Evolutionary conservation across 1,284 basidiomycete species (phyloP).

Genomic region (Trichosporon sp.): DNA sequence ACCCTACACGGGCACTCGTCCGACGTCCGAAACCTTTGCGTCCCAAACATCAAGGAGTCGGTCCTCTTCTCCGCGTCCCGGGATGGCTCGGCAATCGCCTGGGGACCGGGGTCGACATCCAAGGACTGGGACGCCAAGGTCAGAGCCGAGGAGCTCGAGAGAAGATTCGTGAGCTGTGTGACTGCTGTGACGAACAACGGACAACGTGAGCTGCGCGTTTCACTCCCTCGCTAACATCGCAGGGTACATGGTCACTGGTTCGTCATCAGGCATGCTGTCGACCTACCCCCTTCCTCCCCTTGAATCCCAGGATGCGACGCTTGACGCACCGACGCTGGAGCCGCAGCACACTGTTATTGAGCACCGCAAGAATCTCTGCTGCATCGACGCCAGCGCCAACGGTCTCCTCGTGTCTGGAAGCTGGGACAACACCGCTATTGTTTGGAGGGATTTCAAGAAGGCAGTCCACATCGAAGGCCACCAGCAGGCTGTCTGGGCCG

Average conservation of each 20-base stretch:
- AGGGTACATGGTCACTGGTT: slow-evolving; percentile 83
- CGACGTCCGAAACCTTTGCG: slow-evolving; percentile 49
- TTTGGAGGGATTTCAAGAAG: slow-evolving; percentile 83
- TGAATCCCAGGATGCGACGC: slow-evolving; percentile 48
- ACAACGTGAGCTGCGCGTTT: slow-evolving; percentile 42
- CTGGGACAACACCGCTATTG: slow-evolving; percentile 95
- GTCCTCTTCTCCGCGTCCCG: slow-evolving; percentile 80
- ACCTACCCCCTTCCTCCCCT: slow-evolving; percentile 61
- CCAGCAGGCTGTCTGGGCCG: slow-evolving; percentile 91
- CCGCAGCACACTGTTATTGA: slow-evolving; percentile 80
- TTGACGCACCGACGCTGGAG: slow-evolving; percentile 65
- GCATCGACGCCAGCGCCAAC: slow-evolving; percentile 69
- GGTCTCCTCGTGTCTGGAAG: slow-evolving; percentile 89
- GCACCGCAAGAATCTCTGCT: slow-evolving; percentile 88
- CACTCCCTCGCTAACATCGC: slow-evolving; percentile 26
- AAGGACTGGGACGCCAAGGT: slow-evolving; percentile 70
- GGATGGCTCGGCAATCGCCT: slow-evolving; percentile 83
- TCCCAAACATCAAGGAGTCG: slow-evolving; percentile 38
- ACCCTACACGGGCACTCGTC: slow-evolving; percentile 62
- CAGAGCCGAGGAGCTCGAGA: slow-evolving; percentile 76
- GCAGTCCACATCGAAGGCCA: slow-evolving; percentile 81
- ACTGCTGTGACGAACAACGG: slow-evolving; percentile 45
- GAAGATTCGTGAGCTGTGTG: slow-evolving; percentile 64
- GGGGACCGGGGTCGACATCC: slow-evolving; percentile 65
- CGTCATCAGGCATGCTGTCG: slow-evolving; percentile 81